Conservation (phyloP, 192 early-diverging fungal species). For the Backusella luteola region DNA sequence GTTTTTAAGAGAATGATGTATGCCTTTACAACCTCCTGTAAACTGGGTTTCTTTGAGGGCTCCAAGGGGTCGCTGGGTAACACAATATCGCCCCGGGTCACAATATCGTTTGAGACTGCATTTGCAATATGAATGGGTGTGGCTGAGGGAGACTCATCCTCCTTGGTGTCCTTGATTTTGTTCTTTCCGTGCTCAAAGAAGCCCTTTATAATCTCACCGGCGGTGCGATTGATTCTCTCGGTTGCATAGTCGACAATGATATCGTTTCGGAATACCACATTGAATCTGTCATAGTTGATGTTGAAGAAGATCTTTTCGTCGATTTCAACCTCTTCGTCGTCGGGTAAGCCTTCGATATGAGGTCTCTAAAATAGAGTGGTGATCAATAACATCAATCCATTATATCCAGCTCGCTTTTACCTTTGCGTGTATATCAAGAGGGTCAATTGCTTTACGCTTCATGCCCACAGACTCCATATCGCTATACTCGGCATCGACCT, state of each 20-base stretch:
- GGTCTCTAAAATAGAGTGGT: neutral
- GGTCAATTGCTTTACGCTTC: constrained; percentile 35
- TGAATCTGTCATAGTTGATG: constrained; percentile 64
- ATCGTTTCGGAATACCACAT: constrained; percentile 64
- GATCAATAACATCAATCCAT: too few species aligned
- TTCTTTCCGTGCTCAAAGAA: constrained; percentile 60
- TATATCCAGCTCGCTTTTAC: neutral
- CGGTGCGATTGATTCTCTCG: constrained; percentile 61
- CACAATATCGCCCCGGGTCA: constrained; percentile 20
- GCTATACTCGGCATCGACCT: constrained; percentile 48
- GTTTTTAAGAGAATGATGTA: constrained; percentile 59
- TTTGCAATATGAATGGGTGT: constrained; percentile 53
- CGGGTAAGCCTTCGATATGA: neutral
- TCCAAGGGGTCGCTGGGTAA: constrained; percentile 19
- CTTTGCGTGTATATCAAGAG: neutral
- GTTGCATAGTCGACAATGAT: constrained; percentile 57
- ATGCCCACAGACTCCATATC: constrained; percentile 49
- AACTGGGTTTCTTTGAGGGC: neutral
- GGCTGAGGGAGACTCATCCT: constrained; percentile 44
- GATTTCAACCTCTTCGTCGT: constrained; percentile 40
- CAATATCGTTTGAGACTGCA: constrained; percentile 36
- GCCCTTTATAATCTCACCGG: constrained; percentile 55
- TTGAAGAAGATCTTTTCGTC: constrained; percentile 63
- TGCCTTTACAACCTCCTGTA: constrained; percentile 48
- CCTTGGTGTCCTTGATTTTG: constrained; percentile 51